Base-by-base conservation (phyloP, 179 eudicot genomes). In the Actinidia chinensis region DNA sequence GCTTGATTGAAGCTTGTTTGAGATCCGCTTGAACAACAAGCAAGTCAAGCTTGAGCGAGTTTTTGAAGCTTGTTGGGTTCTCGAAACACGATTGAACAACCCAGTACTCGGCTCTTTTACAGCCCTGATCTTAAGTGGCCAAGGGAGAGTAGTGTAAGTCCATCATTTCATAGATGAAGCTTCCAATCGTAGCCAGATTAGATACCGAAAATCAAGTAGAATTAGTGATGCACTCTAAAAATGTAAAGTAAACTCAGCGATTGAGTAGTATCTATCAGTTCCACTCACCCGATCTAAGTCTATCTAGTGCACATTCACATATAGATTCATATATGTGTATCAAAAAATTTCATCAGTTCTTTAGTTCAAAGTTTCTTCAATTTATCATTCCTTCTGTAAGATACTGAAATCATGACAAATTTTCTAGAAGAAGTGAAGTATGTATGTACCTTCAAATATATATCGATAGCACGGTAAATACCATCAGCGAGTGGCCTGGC, bases 401-500 rank as follows among this genome's bases (percentile, higher is more conserved):
- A 40, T 20, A 73, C 7, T 73, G n/a, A 10, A 40, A 2, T 59
- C 58, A 33, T 33, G 1, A 55, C 6, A 58, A 3, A 43, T 12
- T 74, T 73, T 56, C 42, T 4, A 1, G n/a, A 73, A 42, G 10
- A 56, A 40, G 22, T 59, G 22, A 43, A n/a, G 23, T 28, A 42
- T 20, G 33, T 4, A 44, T 7, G 55, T 86, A 90, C 97, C 94
- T 92, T 92, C 56, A 92, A 88, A 78, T 88, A 92, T 81, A 86
- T 87, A 52, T 92, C 97, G 82, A 90, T 83, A 13, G 97, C 97
- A 80, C 89, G 97, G 68, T 92, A 92, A 48, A 92, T 86, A 54
- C 89, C 92, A 82, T 92, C 97, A 80, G 90, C 89, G 22, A 84
- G 76, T 14, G 94, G 89, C 82, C 94, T 89, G 23, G 94, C 94